Conservation (phyloP, 225 moss, liverwort and hornwort species). For the Physcomitrellopsis africana region DNA sequence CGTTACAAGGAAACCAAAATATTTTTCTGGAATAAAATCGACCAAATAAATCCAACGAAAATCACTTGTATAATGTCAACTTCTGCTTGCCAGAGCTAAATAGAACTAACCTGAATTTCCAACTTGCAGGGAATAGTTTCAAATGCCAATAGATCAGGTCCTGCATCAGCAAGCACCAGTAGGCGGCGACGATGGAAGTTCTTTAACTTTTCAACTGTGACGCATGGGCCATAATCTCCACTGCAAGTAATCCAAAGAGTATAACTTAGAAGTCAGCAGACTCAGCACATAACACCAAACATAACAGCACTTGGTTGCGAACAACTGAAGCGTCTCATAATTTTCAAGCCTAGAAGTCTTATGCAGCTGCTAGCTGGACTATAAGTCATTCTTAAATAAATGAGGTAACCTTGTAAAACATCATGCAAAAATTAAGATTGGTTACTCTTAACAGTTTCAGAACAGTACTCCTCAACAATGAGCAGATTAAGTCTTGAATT, state of each 20-base stretch:
- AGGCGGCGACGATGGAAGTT: conserved; percentile 87
- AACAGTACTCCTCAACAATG: background rate
- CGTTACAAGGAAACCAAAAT: background rate
- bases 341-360: conserved; percentile 1
- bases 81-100: conserved; percentile 17
- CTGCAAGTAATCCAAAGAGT: conserved; percentile 45
- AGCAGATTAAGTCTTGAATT: background rate
- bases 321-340: background rate
- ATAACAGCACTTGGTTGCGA: no score
- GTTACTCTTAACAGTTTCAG: background rate
- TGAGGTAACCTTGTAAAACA: background rate
- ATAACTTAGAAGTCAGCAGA: conserved; percentile 8
- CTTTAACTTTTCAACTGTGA: conserved; percentile 87
- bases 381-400: background rate
- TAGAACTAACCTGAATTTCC: conserved; percentile 74
- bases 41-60: conserved; percentile 10
- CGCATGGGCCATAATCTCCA: conserved; percentile 84
- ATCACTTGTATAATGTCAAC: background rate
- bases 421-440: background rate
- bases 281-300: background rate
- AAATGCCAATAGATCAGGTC: conserved; percentile 83
- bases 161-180: conserved; percentile 78
- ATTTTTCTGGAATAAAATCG: conserved; percentile 2
- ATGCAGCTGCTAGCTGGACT: background rate
- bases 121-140: conserved; percentile 94